Percentiles rank a stretch among this genome's conserved stretches.
Evolutionary conservation across 305 asterid genomes (phyloP).

Genomic region (Fraxinus paxiana): DNA sequence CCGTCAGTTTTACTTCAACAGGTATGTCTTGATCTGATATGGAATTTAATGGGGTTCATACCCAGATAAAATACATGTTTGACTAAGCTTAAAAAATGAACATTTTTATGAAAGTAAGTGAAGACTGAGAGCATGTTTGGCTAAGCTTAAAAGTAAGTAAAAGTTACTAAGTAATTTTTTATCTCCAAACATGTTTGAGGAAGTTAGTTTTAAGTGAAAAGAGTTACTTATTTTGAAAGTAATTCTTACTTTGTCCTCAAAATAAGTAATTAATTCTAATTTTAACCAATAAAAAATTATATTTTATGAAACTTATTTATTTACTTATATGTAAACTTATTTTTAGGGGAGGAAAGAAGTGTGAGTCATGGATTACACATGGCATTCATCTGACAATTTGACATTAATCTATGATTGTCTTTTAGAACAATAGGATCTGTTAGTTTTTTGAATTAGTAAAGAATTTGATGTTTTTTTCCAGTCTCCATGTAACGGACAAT

Average conservation of each 20-base stretch:
- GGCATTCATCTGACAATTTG: not conserved
- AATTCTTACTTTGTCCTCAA: not conserved
- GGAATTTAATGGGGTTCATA: constrained; percentile 9
- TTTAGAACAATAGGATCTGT: constrained; percentile 9
- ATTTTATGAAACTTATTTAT: not conserved
- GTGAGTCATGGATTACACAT: not conserved
- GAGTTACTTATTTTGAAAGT: not conserved
- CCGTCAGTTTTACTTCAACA: constrained; percentile 67
- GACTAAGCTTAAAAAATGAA: not conserved
- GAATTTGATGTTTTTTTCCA: constrained; percentile 32
- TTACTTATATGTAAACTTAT: not conserved
- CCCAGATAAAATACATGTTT: not conserved
- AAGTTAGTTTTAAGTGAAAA: not conserved
- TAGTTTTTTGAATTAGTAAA: not conserved
- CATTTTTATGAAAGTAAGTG: not conserved
- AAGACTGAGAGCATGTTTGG: not conserved
- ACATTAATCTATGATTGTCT: not conserved
- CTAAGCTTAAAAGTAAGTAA: not conserved
- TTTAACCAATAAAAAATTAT: not conserved
- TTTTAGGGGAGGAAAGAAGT: not conserved
- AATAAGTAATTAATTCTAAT: not conserved
- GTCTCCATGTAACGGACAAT: constrained; percentile 74
- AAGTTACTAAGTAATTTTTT: not conserved
- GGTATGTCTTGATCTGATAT: constrained; percentile 40
- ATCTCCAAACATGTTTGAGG: not conserved